Conservation (phyloP, 202 grass and related monocot genomes). For the Schoenoplectus triqueter region DNA sequence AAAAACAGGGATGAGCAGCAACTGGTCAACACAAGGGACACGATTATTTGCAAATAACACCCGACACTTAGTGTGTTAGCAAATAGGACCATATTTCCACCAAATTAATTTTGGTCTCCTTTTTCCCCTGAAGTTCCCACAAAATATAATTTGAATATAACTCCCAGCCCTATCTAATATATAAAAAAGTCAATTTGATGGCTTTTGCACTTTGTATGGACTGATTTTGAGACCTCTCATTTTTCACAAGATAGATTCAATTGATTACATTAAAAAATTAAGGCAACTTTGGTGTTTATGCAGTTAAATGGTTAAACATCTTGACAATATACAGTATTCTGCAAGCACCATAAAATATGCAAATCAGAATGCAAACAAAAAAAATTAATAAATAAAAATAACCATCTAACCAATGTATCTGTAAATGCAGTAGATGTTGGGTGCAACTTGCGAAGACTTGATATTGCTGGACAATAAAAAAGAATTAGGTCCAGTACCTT, state of each 20-base stretch:
- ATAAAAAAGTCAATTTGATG: constrained; percentile 14
- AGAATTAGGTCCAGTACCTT: constrained; percentile 57
- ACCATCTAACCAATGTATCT: neutral
- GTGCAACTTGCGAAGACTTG: neutral
- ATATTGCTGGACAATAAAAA: neutral
- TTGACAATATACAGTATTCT: constrained; percentile 12
- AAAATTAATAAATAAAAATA: neutral
- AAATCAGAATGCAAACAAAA: constrained; percentile 8
- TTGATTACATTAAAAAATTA: constrained; percentile 3
- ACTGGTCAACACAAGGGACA: neutral
- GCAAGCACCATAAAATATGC: neutral
- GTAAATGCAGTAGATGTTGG: neutral
- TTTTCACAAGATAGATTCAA: neutral
- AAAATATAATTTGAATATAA: constrained; percentile 20
- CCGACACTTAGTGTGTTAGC: neutral
- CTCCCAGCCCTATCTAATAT: constrained; percentile 37
- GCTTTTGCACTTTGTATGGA: neutral
- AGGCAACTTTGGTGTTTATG: neutral
- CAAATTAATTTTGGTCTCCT: neutral
- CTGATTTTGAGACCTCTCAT: neutral
- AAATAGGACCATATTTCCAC: constrained; percentile 13
- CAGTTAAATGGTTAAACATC: neutral
- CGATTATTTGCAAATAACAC: constrained; percentile 11
- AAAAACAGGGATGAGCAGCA: neutral
- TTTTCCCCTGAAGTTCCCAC: neutral